Conservation (phyloP, 2,329 filamentous ascomycete species). For the Fusarium agapanthi region DNA sequence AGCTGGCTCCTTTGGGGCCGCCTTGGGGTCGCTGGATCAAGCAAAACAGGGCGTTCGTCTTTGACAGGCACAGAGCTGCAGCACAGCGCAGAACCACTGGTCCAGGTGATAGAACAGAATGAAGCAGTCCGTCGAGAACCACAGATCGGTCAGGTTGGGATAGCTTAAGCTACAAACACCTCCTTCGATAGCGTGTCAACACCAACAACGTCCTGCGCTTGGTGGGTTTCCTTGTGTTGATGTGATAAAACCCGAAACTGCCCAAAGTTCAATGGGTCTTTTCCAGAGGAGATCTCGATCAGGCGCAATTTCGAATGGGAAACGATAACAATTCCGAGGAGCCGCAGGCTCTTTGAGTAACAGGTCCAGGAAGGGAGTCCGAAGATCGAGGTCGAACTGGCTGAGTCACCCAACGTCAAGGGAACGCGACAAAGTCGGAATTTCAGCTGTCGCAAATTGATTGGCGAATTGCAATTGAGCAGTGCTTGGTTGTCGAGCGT, state of each 20-base stretch:
- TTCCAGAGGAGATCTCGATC: not conserved
- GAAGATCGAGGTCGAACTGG: constrained; percentile 28
- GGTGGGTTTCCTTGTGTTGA: constrained; percentile 12
- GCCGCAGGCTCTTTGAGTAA: not conserved
- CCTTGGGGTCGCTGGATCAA: constrained; percentile 38
- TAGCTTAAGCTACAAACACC: constrained; percentile 21
- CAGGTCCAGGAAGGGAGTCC: constrained; percentile 8
- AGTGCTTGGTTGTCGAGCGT: not conserved
- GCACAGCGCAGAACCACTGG: constrained; percentile 37
- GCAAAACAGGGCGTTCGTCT: constrained; percentile 34
- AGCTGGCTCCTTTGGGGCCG: constrained; percentile 47
- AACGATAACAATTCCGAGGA: constrained; percentile 2
- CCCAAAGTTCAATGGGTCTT: not conserved
- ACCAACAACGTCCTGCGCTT: constrained; percentile 37
- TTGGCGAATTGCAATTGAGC: constrained; percentile 18
- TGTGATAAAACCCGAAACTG: constrained; percentile 9
- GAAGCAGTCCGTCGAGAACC: constrained; percentile 24
- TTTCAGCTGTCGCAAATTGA: constrained; percentile 26
- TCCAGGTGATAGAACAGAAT: constrained; percentile 28
- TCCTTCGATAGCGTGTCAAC: constrained; percentile 12
- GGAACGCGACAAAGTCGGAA: constrained; percentile 9
- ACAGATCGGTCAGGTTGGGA: constrained; percentile 3
- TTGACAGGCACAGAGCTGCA: constrained; percentile 38
- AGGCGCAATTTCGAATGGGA: constrained; percentile 14
- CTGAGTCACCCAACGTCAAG: constrained; percentile 35